These are phyloP conservation scores for Aristolochia contorta DNA, from an alignment of 164 flowering plant genomes.

Conservation along the genomic window DNA sequence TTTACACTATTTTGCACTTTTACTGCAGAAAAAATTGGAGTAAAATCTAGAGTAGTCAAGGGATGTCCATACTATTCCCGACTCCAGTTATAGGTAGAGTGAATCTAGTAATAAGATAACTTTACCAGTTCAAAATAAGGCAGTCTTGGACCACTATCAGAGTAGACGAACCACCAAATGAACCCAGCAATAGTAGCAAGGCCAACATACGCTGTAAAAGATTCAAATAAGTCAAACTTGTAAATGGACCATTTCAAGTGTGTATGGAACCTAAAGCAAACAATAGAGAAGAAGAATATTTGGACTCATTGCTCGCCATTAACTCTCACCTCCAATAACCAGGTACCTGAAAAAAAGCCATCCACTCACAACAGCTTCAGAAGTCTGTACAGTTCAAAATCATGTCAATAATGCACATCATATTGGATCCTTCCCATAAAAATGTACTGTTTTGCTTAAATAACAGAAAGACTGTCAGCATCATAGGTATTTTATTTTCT, in stretches of 20 bases:
- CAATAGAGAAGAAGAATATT: not conserved
- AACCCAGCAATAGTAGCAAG: slow-evolving; percentile 96
- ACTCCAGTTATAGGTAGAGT: too few species aligned
- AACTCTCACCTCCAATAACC: slow-evolving; percentile 60
- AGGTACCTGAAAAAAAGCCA: slow-evolving; percentile 98
- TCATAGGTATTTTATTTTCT: too few species aligned
- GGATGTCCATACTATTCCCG: too few species aligned
- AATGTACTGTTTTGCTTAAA: not conserved
- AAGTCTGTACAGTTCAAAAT: slow-evolving; percentile 45
- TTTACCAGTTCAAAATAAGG: slow-evolving; percentile 81
- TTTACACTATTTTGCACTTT: too few species aligned
- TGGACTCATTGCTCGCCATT: slow-evolving; percentile 20
- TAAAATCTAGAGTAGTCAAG: too few species aligned
- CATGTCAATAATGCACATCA: too few species aligned
- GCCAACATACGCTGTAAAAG: slow-evolving; percentile 87
- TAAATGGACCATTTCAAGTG: not conserved
- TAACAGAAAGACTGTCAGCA: too few species aligned
- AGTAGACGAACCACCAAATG: slow-evolving; percentile 95
- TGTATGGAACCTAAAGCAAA: not conserved
- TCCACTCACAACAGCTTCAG: slow-evolving; percentile 92
- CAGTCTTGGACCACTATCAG: slow-evolving; percentile 76
- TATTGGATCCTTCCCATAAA: too few species aligned
- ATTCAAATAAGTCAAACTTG: not conserved
- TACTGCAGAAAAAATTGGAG: too few species aligned
- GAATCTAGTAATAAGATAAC: not conserved